These are phyloP conservation scores for Lepiota venenata DNA, from an alignment of 768 basidiomycete genomes.

Conservation along the genomic window DNA sequence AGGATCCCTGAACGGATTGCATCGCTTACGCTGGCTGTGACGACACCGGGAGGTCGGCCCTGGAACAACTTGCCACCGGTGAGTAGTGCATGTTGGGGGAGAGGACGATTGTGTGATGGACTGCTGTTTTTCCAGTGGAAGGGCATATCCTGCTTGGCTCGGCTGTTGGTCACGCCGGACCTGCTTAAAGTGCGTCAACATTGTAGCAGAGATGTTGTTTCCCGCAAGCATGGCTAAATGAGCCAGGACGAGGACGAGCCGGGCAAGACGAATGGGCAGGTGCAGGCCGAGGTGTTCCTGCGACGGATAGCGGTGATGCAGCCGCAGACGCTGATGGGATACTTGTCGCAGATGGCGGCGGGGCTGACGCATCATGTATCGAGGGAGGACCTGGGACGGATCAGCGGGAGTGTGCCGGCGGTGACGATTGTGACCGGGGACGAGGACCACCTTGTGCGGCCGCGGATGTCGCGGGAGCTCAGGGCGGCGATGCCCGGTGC, in stretches of 20 bases:
- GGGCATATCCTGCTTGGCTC: slow-evolving; percentile 32
- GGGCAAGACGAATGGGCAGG: slow-evolving; percentile 61
- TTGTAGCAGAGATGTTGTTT: slow-evolving; percentile 57
- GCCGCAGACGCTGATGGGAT: slow-evolving; percentile 57
- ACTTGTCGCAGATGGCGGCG: slow-evolving; percentile 72
- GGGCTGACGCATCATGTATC: slow-evolving; percentile 60
- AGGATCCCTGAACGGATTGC: slow-evolving; percentile 64
- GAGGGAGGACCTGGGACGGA: slow-evolving; percentile 39
- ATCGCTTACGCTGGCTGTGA: slow-evolving; percentile 66
- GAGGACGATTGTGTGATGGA: neutral
- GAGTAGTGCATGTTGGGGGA: slow-evolving; percentile 16
- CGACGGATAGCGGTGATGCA: slow-evolving; percentile 48
- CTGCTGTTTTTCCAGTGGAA: slow-evolving; percentile 30
- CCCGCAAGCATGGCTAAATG: slow-evolving; percentile 59
- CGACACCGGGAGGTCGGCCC: slow-evolving; percentile 57
- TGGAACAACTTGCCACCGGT: slow-evolving; percentile 68
- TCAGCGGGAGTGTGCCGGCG: slow-evolving; percentile 60
- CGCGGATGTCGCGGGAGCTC: slow-evolving; percentile 47
- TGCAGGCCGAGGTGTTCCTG: slow-evolving; percentile 53
- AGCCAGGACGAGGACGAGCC: slow-evolving; percentile 49
- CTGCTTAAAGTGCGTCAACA: slow-evolving; percentile 39
- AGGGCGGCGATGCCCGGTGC: slow-evolving; percentile 60
- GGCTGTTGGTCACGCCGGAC: slow-evolving; percentile 41
- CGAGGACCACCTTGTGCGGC: slow-evolving; percentile 54
- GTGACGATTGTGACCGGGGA: slow-evolving; percentile 68